Evolutionary conservation across 495 filamentous ascomycete species (phyloP), one percentile per base, ranked within the genome.

Genomic region (Clohesyomyces aquaticus): DNA sequence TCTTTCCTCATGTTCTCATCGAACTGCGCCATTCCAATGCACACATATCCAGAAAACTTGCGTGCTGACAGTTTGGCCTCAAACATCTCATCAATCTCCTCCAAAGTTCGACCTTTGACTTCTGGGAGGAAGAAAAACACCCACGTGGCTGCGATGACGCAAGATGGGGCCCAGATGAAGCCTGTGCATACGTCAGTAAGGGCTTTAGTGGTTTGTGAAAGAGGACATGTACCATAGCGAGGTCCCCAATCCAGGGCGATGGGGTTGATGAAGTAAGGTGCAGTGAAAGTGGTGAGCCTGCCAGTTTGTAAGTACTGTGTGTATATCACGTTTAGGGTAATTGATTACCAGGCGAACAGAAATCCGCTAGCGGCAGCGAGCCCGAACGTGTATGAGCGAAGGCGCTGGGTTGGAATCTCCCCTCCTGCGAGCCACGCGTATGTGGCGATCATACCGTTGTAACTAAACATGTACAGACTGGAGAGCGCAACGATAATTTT

Each of bases 341-440:
- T n/a, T n/a, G n/a, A n/a, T n/a, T n/a, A n/a, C n/a, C 84, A 84
- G n/a, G 79, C 81, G 26, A 73, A 75, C 52, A 81, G 73, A 71
- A 83, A 85, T 16, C 81, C 81, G 4, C 83, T 67, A 4, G 81
- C 79, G 1, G 82, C 78, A 0, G 82, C 82, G 28, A 84, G 63
- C 48, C 83, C 83, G 52, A 85, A 84, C 0, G 83, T 85, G 70
- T 85, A 80, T 22, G 78, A 80, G 12, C 83, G 81, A 21, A 85
- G 74, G 3, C 81, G 76, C 68, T 87, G 77, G 0, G 75, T 79
- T 0, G 83, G 82, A 59, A 86, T 75, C 75, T 88, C 80, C 55
- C 85, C 85, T 16, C 83, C 84, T 0, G 79, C 80, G 0, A 88
- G 75, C 84, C 84, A 87, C 1, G 85, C 82, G 64, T 86, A 86